These are phyloP conservation scores for Yarrowia keelungensis DNA, from an alignment of 805 yeast species.

Conservation along the genomic window DNA sequence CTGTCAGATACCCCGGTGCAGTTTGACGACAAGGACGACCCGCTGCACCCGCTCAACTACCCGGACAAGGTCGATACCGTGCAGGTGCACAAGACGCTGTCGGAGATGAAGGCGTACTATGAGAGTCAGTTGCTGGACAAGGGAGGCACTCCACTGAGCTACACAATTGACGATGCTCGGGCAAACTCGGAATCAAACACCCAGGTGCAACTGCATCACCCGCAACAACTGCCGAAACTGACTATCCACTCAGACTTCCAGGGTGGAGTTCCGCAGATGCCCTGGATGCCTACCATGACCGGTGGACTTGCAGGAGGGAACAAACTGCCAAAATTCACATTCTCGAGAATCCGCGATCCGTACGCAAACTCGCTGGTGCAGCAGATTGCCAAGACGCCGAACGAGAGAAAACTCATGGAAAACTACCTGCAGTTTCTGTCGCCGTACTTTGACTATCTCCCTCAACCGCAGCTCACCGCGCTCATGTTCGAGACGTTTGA, in stretches of 20 bases:
- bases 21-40: conserved; percentile 10
- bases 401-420: conserved; percentile 10
- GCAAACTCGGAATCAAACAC: not conserved
- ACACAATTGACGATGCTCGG: conserved; percentile 16
- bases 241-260: not conserved
- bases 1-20: conserved; percentile 26
- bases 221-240: not conserved
- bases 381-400: conserved; percentile 11
- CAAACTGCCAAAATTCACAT: not conserved
- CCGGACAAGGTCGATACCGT: conserved; percentile 19
- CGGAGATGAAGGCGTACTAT: conserved; percentile 28
- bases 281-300: not conserved
- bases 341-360: conserved; percentile 4
- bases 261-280: not conserved
- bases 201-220: not conserved
- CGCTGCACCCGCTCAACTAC: conserved; percentile 24
- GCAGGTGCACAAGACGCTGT: conserved; percentile 31
- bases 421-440: conserved; percentile 36
- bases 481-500: conserved; percentile 33
- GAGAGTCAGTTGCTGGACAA: conserved; percentile 21
- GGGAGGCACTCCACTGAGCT: conserved; percentile 9
- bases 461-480: conserved; percentile 32
- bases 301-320: not conserved
- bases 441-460: conserved; percentile 35
- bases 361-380: conserved; percentile 21